These are phyloP conservation scores for Paraphaeosphaeria minitans DNA, from an alignment of 2,329 filamentous ascomycete species.

Conservation along the genomic window DNA sequence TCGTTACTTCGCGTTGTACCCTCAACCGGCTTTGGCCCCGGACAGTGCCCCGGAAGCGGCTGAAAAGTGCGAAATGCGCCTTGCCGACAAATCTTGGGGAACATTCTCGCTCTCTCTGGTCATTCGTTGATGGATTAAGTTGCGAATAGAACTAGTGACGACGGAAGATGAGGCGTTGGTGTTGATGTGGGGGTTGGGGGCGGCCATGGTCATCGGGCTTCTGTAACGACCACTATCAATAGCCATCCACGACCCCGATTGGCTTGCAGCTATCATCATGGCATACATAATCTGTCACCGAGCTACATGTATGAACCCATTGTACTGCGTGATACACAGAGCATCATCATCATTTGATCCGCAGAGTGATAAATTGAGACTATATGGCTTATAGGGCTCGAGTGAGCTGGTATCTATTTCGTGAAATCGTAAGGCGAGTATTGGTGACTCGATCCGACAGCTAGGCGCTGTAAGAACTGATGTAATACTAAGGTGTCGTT, in stretches of 20 bases:
- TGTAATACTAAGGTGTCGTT: constrained; percentile 57
- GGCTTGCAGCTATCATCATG: neutral
- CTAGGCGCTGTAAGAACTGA: constrained; percentile 60
- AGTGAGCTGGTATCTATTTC: constrained; percentile 11
- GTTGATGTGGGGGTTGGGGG: constrained; percentile 1
- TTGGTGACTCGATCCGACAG: neutral
- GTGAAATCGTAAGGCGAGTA: constrained; percentile 4
- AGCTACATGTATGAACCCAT: neutral
- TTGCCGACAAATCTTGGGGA: neutral
- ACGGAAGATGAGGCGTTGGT: neutral
- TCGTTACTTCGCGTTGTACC: constrained; percentile 4
- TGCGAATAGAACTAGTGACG: neutral
- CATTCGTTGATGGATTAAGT: constrained; percentile 3
- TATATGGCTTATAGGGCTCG: neutral
- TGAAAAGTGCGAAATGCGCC: constrained; percentile 7
- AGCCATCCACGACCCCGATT: neutral
- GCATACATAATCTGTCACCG: neutral
- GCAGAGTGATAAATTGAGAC: neutral
- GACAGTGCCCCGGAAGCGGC: neutral
- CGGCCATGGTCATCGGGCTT: neutral
- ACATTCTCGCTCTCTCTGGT: neutral
- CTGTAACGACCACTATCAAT: neutral
- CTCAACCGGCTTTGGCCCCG: neutral
- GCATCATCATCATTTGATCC: neutral
- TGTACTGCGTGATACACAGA: neutral